Percentiles rank a stretch among this genome's conserved stretches.
Evolutionary conservation across 495 filamentous ascomycete species (phyloP).

Genomic region (Penicillium robsamsonii): DNA sequence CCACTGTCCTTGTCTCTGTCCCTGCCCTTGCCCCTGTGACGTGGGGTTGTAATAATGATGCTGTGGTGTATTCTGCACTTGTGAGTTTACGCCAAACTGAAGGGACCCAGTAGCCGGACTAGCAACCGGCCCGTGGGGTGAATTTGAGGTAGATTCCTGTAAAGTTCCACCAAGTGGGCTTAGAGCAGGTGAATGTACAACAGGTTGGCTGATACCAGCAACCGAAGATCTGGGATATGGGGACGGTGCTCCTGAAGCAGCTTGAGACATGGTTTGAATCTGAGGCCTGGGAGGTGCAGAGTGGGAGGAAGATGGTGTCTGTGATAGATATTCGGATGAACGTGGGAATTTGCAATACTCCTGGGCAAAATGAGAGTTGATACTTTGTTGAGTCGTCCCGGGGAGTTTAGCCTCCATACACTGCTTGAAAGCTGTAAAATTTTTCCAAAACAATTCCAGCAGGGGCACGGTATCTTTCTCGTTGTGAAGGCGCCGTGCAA

Average conservation of each 20-base stretch:
- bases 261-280: not conserved
- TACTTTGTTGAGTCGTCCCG: not conserved
- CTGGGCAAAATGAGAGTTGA: not conserved
- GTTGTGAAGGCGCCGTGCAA: not conserved
- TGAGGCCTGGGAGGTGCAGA: not conserved
- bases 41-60: not conserved
- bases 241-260: not conserved
- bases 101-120: not conserved
- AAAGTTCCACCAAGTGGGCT: not conserved
- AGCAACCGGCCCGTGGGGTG: not conserved
- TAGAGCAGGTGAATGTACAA: not conserved
- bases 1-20: not conserved
- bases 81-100: not conserved
- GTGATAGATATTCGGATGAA: not conserved
- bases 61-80: not conserved
- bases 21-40: not conserved
- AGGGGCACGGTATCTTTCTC: not conserved
- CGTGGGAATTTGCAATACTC: constrained; percentile 2
- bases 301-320: not conserved
- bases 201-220: not conserved
- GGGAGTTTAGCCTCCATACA: not conserved
- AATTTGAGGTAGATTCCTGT: not conserved
- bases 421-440: not conserved
- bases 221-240: not conserved
- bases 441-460: not conserved